phyloP scores from a whole-genome alignment of 2,329 filamentous ascomycete genomes.

The Aspergillus fumigatus region DNA sequence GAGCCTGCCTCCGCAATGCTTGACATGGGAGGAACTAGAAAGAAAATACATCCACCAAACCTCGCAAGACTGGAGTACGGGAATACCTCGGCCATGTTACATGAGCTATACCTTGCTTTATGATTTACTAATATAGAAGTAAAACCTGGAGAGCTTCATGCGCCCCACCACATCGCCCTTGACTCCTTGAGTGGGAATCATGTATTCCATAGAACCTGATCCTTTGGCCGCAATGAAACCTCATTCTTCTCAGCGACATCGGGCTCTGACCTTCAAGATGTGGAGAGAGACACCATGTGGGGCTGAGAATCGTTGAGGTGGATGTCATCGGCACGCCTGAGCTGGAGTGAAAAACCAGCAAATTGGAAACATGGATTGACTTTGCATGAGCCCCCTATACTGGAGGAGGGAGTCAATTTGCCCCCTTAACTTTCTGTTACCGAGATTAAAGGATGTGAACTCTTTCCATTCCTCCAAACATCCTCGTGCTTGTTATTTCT shows the following conservation, averaged over 20 bases:
- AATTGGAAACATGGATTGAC: background rate
- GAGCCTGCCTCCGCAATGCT: background rate
- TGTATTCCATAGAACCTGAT: background rate
- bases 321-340: conserved; percentile 1
- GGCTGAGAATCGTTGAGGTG: conserved; percentile 1
- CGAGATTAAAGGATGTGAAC: background rate
- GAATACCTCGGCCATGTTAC: background rate
- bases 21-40: background rate
- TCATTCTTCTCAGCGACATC: background rate
- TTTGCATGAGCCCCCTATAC: background rate
- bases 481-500: background rate
- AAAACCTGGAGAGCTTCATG: background rate
- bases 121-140: background rate
- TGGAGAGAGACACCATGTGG: conserved; percentile 4
- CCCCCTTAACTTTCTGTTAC: background rate
- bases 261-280: background rate
- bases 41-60: background rate
- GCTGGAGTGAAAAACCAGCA: background rate
- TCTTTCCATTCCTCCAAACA: background rate
- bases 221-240: background rate
- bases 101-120: background rate
- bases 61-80: background rate
- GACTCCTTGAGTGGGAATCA: too few species aligned
- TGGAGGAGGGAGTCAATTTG: background rate
- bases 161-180: background rate